Percentiles rank a stretch among this genome's conserved stretches.
Evolutionary conservation across 768 basidiomycete species (phyloP).

Genomic region (Floccularia luteovirens): DNA sequence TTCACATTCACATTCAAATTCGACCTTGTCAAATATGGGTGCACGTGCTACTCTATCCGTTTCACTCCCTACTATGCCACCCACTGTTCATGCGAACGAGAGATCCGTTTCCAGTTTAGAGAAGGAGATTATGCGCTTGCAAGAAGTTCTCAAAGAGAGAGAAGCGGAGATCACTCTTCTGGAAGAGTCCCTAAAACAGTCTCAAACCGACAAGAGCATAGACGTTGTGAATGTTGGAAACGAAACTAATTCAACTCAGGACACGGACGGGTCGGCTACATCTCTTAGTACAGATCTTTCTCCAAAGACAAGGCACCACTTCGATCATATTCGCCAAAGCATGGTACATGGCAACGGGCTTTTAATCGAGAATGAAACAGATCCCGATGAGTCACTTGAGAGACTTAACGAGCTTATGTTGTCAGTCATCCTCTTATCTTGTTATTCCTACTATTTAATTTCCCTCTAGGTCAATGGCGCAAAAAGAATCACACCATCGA

Average conservation of each 20-base stretch:
- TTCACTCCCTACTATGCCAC: conserved; percentile 36
- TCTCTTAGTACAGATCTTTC: conserved; percentile 39
- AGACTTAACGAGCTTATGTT: conserved; percentile 89
- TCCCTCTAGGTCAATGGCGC: conserved; percentile 80
- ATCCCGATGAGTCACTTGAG: conserved; percentile 65
- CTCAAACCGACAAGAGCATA: conserved; percentile 15
- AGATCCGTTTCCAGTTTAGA: conserved; percentile 83
- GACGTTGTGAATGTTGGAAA: conserved; percentile 7
- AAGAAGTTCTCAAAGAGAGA: conserved; percentile 85
- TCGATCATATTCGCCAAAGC: conserved; percentile 64
- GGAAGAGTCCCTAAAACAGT: conserved; percentile 46
- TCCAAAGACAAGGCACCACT: conserved; percentile 65
- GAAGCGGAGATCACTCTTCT: conserved; percentile 84
- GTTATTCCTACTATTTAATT: conserved; percentile 2
- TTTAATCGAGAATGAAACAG: conserved; percentile 25
- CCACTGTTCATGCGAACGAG: conserved; percentile 34
- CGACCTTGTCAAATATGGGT: conserved; percentile 18
- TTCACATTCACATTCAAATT: conserved; percentile 47
- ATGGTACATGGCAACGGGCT: conserved; percentile 46
- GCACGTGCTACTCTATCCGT: conserved; percentile 52
- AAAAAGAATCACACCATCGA: conserved; percentile 88
- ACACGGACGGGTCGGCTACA: conserved; percentile 15
- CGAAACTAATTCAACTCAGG: conserved; percentile 9
- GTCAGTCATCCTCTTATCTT: conserved; percentile 34
- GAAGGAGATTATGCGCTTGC: conserved; percentile 92